phyloP scores from a whole-genome alignment of 441 rosid species.

The Jatropha podagrica region DNA sequence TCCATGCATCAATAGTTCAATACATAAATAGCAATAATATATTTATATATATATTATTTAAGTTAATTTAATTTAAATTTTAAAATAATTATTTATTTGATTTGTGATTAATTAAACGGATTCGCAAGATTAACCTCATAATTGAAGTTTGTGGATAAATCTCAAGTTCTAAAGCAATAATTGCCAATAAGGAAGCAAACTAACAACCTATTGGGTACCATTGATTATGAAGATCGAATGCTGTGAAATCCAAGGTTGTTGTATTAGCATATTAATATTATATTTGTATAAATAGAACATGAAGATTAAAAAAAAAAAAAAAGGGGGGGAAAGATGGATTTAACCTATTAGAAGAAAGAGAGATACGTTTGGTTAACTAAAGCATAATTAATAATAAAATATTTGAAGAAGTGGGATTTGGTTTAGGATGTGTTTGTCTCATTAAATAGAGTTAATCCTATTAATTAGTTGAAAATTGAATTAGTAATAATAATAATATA shows the following conservation, averaged over 20 bases:
- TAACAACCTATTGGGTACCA: neutral
- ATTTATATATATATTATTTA: too few relatives aligned
- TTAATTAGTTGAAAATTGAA: neutral
- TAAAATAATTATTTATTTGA: constrained; percentile 5
- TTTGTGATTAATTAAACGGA: neutral
- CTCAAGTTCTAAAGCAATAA: too few relatives aligned
- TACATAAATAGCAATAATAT: neutral
- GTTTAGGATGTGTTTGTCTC: constrained; percentile 33
- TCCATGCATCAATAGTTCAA: neutral
- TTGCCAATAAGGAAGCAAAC: neutral
- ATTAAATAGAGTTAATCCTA: neutral
- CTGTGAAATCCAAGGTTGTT: constrained; percentile 17
- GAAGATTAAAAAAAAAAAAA: neutral
- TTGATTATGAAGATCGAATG: neutral
- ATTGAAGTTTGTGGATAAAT: neutral
- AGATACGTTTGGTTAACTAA: constrained; percentile 37
- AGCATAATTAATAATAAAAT: constrained; percentile 26
- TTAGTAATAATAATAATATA: too few relatives aligned
- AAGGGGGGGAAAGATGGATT: constrained; percentile 10
- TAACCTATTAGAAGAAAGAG: constrained; percentile 29
- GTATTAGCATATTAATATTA: too few relatives aligned
- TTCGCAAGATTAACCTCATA: neutral
- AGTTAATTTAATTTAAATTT: neutral
- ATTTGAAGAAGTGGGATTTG: constrained; percentile 56
- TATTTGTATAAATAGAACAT: neutral